Percentiles rank a stretch among this genome's conserved stretches.
phyloP scores from a whole-genome alignment of 495 filamentous ascomycete genomes.

The Darksidea phi region DNA sequence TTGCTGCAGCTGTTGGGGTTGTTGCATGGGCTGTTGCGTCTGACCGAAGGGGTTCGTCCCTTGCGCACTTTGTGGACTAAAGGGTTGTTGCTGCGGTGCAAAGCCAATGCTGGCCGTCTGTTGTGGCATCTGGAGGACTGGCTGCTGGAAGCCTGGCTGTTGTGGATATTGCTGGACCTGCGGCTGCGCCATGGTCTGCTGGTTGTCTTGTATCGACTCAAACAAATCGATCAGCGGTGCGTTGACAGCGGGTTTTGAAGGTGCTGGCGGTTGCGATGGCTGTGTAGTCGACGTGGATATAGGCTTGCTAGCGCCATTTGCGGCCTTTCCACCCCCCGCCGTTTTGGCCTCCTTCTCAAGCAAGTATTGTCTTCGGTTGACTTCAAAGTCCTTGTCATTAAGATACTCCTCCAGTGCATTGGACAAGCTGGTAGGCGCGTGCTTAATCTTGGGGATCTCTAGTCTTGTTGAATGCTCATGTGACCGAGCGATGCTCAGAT shows the following conservation, averaged over 20 bases:
- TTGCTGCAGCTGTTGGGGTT: conserved; percentile 43
- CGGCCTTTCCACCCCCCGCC: conserved; percentile 45
- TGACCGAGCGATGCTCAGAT: conserved; percentile 79
- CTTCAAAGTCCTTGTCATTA: conserved; percentile 93
- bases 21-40: conserved; percentile 46
- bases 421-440: conserved; percentile 87
- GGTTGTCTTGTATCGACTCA: conserved; percentile 91
- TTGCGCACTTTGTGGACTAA: conserved; percentile 35
- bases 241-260: conserved; percentile 7
- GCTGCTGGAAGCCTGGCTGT: conserved; percentile 47
- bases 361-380: conserved; percentile 87
- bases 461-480: conserved; percentile 88
- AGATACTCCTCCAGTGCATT: conserved; percentile 92
- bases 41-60: conserved; percentile 57
- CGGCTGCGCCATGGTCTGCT: conserved; percentile 66
- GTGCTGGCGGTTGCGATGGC: conserved; percentile 34
- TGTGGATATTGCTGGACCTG: conserved; percentile 45
- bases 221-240: conserved; percentile 87
- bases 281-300: conserved; percentile 35
- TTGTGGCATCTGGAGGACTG: conserved; percentile 41
- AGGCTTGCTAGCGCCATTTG: conserved; percentile 40
- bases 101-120: conserved; percentile 48
- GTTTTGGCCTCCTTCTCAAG: conserved; percentile 81
- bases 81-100: conserved; percentile 48
- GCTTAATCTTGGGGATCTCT: conserved; percentile 95